These are phyloP conservation scores for Pythium dissimile DNA, from an alignment of 352 stramenopile genomes.

Conservation along the genomic window DNA sequence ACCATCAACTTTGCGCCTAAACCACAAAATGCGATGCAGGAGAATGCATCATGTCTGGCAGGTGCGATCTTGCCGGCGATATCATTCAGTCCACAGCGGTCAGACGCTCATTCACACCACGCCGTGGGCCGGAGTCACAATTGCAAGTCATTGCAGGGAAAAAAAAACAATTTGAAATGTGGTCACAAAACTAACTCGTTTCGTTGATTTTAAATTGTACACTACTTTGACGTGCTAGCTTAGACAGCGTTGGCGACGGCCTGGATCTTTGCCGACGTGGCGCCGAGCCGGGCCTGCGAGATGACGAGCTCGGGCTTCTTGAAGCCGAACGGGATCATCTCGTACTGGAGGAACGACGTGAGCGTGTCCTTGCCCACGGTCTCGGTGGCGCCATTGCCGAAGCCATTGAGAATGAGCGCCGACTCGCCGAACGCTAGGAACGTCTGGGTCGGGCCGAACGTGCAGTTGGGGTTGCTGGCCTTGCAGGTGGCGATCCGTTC, in stretches of 20 bases:
- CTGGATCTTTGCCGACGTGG: constrained; percentile 19
- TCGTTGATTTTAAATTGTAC: not conserved
- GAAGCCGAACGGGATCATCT: constrained; percentile 29
- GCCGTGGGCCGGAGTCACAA: too few relatives aligned
- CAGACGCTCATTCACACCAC: too few relatives aligned
- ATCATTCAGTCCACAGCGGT: too few relatives aligned
- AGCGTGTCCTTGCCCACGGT: constrained; percentile 10
- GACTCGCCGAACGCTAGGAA: constrained; percentile 28
- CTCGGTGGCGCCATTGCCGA: constrained; percentile 19
- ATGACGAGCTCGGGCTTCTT: constrained; percentile 15
- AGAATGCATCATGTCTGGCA: too few relatives aligned
- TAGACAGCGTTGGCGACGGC: not conserved
- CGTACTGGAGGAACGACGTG: constrained; percentile 28
- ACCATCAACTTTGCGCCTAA: too few relatives aligned
- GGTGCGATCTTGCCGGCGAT: too few relatives aligned
- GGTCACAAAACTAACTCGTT: not conserved
- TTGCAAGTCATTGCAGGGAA: too few relatives aligned
- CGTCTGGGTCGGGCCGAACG: constrained; percentile 11
- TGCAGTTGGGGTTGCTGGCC: not conserved
- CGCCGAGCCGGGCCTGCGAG: constrained; percentile 7
- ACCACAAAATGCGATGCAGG: too few relatives aligned
- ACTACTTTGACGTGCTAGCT: not conserved
- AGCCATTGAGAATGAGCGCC: constrained; percentile 23
- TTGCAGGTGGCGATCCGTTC: not conserved
- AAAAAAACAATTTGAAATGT: too few relatives aligned